Evolutionary conservation across 106 monocot species (phyloP).

Genomic region (Hemerocallis citrina): DNA sequence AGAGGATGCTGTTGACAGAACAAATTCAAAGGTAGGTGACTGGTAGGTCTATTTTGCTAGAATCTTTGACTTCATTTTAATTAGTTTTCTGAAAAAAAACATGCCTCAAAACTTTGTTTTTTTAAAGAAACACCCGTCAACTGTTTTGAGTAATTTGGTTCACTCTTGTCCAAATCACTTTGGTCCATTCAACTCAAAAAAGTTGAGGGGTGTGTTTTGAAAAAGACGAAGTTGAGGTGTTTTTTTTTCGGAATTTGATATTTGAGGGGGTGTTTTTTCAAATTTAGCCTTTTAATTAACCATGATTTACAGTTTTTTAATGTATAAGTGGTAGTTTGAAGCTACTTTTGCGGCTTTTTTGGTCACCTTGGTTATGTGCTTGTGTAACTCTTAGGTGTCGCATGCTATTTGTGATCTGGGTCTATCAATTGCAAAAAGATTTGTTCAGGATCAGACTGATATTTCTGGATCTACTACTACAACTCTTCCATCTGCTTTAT

Average conservation of each 20-base stretch:
- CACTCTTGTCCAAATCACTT: too few species aligned
- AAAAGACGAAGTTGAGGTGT: too few species aligned
- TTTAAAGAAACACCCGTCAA: too few species aligned
- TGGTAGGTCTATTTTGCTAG: not conserved
- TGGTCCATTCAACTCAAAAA: too few species aligned
- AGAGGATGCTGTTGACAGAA: conserved; percentile 65
- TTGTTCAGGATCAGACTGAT: conserved; percentile 36
- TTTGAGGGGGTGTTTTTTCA: too few species aligned
- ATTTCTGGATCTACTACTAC: conserved; percentile 15
- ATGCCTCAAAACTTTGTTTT: too few species aligned
- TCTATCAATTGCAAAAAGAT: conserved; percentile 51
- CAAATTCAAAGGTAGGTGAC: conserved; percentile 63
- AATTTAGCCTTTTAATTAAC: too few species aligned
- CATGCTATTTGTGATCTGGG: conserved; percentile 85
- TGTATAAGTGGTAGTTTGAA: not conserved
- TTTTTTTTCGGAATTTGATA: too few species aligned
- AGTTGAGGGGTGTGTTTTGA: too few species aligned
- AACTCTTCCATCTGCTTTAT: conserved; percentile 56
- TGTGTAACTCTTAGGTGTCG: conserved; percentile 53
- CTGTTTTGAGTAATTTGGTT: too few species aligned
- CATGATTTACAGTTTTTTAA: not conserved
- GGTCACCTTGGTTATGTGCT: conserved; percentile 1
- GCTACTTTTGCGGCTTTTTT: not conserved
- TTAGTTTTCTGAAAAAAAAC: too few species aligned
- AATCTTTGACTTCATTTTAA: not conserved